Conservation (phyloP, 176 grass and related monocot species). For the Secale cereale region DNA sequence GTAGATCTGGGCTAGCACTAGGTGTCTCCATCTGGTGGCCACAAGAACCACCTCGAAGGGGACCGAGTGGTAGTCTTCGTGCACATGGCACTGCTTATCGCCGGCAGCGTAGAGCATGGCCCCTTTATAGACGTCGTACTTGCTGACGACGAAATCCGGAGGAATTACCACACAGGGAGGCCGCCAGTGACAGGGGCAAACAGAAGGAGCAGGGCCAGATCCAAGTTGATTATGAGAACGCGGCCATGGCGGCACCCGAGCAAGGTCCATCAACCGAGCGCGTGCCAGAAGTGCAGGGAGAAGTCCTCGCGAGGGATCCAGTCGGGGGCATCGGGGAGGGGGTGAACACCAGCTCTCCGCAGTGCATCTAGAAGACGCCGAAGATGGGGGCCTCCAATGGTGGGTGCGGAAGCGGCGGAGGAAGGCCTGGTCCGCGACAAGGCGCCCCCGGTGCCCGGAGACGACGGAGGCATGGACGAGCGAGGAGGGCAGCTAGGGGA, state of each 20-base stretch:
- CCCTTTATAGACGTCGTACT: not conserved
- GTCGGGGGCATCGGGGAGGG: not conserved
- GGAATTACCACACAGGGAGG: not conserved
- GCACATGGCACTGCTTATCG: too few relatives aligned
- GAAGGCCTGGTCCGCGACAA: not conserved
- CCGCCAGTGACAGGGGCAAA: not conserved
- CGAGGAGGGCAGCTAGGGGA: not conserved
- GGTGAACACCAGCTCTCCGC: not conserved
- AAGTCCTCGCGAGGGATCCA: not conserved
- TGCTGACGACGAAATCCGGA: not conserved
- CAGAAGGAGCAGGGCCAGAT: not conserved
- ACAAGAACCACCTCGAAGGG: not conserved
- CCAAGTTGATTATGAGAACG: not conserved
- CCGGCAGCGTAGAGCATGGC: not conserved
- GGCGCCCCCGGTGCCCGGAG: not conserved
- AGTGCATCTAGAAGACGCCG: not conserved
- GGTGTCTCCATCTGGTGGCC: not conserved
- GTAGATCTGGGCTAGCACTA: too few relatives aligned
- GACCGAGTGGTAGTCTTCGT: too few relatives aligned
- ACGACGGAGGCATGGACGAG: not conserved
- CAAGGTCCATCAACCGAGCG: not conserved
- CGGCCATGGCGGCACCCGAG: not conserved
- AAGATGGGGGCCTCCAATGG: not conserved
- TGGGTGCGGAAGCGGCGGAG: not conserved
- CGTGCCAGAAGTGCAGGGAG: not conserved